phyloP scores from a whole-genome alignment of 345 rosid genomes.

The rapeseed (Brassica napus) region Da-Ae NC_063449.1:22902001-22902500 shows the following conservation, averaged over 20 bases:
- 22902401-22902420: constrained; percentile 67
- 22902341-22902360: constrained; percentile 65
- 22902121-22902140: constrained; percentile 42
- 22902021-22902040: background rate
- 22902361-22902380: constrained; percentile 61
- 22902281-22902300: constrained; percentile 90
- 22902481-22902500: constrained; percentile 59
- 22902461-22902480: constrained; percentile 56
- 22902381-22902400: constrained; percentile 85
- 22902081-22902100: constrained; percentile 99
- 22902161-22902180: background rate
- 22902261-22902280: constrained; percentile 99
- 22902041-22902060: constrained; percentile 93
- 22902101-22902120: constrained; percentile 86
- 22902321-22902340: constrained; percentile 25
- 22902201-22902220: background rate
- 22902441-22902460: constrained; percentile 25
- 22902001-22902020: constrained; percentile 15
- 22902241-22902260: constrained; percentile 99
- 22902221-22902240: constrained; percentile 75
- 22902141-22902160: background rate
- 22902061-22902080: constrained; percentile 97
- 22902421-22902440: constrained; percentile 29
- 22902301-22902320: constrained; percentile 67
- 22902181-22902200: background rate